These are phyloP conservation scores for Platanthera guangdongensis DNA, from an alignment of 106 monocot genomes.

Conservation along the genomic window DNA sequence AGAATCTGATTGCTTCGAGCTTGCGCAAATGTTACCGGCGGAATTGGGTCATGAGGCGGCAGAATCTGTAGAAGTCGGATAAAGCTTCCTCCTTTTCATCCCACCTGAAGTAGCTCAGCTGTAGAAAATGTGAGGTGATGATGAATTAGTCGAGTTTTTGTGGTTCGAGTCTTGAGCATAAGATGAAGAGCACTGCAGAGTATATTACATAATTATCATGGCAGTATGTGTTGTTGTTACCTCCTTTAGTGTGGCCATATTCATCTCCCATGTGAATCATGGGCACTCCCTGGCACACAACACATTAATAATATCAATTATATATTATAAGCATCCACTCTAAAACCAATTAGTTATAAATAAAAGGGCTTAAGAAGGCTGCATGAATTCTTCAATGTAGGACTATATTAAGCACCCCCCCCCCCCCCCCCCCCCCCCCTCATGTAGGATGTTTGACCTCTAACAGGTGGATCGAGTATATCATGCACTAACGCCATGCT, in stretches of 20 bases:
- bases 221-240: conserved; percentile 95
- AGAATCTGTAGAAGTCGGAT: conserved; percentile 64
- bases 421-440: too few species aligned
- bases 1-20: not conserved
- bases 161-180: not conserved
- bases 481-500: too few species aligned
- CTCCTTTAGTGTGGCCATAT: conserved; percentile 89
- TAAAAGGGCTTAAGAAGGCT: too few species aligned
- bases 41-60: conserved; percentile 61
- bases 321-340: too few species aligned
- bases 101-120: conserved; percentile 91
- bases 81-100: conserved; percentile 65
- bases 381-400: too few species aligned
- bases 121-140: not conserved
- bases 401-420: too few species aligned
- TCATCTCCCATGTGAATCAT: conserved; percentile 97
- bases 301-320: too few species aligned
- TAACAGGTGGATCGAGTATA: too few species aligned
- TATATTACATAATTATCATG: conserved; percentile 70
- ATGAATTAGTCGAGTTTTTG: not conserved
- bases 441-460: too few species aligned
- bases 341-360: too few species aligned
- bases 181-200: not conserved
- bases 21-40: conserved; percentile 30
- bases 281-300: conserved; percentile 57